A percentile compares a stretch with the other conserved stretches of the same genome.
Evolutionary conservation across 305 asterid genomes (phyloP).

Genomic region (Fraxinus floribunda): DNA sequence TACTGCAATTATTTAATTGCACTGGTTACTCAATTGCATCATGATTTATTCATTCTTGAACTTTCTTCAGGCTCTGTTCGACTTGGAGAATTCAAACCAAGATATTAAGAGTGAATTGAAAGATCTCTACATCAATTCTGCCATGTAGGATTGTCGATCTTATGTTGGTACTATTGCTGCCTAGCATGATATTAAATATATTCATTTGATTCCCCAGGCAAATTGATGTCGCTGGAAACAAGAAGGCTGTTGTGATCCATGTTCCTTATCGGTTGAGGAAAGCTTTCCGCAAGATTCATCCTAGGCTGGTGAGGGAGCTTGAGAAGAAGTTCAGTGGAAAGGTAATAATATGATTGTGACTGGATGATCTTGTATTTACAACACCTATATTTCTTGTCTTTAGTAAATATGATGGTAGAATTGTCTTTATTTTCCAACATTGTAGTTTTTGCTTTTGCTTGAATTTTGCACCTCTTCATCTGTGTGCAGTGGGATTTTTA

Average conservation of each 20-base stretch:
- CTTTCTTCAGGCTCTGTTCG: constrained; percentile 59
- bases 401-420: not conserved
- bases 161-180: not conserved
- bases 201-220: constrained; percentile 38
- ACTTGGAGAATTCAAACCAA: constrained; percentile 73
- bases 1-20: not conserved
- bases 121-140: constrained; percentile 80
- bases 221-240: constrained; percentile 68
- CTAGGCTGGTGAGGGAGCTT: constrained; percentile 74
- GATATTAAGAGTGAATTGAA: constrained; percentile 79
- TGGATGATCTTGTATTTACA: not conserved
- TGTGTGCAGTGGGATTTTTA: not conserved
- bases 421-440: not conserved
- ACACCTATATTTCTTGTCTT: not conserved
- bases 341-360: constrained; percentile 35
- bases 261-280: constrained; percentile 77
- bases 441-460: not conserved
- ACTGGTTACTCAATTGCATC: not conserved
- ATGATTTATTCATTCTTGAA: not conserved
- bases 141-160: constrained; percentile 40
- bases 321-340: constrained; percentile 91
- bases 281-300: constrained; percentile 82
- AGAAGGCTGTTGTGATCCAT: constrained; percentile 82
- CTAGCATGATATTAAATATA: not conserved
- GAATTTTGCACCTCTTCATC: not conserved